Evolutionary conservation across 2,329 filamentous ascomycete species (phyloP), one percentile per base, ranked within the genome.

Genomic region (Botrytis elliptica): DNA sequence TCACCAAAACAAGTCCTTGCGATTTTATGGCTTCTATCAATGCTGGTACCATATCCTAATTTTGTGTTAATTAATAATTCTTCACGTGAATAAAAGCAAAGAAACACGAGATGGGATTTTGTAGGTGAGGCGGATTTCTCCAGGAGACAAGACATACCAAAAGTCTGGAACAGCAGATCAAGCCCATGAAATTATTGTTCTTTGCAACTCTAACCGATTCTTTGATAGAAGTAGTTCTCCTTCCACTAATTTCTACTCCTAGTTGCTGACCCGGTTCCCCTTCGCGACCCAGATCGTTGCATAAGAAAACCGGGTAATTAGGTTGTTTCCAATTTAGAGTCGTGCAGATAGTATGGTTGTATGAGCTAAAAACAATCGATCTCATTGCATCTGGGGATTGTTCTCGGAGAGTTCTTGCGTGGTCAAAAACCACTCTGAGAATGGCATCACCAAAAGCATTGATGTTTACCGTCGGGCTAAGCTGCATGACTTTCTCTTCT

Each of bases 301-400:
- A 98, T 65, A 98, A 87, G 78, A 99, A 93, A 0, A 98, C 93
- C 0, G 96, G 96, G 82, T 97, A 99, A 81, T 98, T 99, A 3
- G 96, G 96, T 82, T 99, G 96, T 83, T 99, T 99, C 96, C 96
- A 99, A 83, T 99, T 99, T 79, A 99, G 84, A 8, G 95, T 95
- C 25, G 93, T 97, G 83, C 96, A 99, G 33, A 98, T 89, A 76
- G 91, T 92, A 20, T 93, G 87, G 81, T 97, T 98, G 83, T 95
- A 97, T 36, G 94, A 97, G 79, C 93, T 97, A 82, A 99, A 98
- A 18, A 98, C 93, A 70, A 99, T 91, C 20, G 93, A 97, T 59
- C 95, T 88, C 77, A 96, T 91, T 25, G 91, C 89, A 72, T 93
- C 90, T 14, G 93, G 90, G 1, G 89, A 90, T 75, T 85, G 84